Base-by-base conservation (phyloP, 2,329 filamentous ascomycete species). In the Colletotrichum truncatum region DNA sequence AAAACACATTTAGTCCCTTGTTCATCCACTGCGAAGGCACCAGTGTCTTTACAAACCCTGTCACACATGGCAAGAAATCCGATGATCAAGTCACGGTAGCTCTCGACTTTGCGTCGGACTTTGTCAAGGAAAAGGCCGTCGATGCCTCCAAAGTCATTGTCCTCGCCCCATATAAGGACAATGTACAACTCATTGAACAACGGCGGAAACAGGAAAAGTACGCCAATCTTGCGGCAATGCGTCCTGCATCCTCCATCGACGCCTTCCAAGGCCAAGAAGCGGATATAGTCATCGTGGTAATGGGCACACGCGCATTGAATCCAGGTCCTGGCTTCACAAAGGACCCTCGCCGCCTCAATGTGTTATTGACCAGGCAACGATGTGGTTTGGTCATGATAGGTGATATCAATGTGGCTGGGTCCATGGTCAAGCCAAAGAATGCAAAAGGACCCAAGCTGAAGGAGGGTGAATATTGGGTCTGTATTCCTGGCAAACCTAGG, bases 181-280 rank as follows among this genome's bases (percentile, higher is more conserved):
- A 71, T 23, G 49, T 68, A 8, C 59, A 64, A 0, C 7, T 49
- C 11, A 63, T 70, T 12, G 32, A 65, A 32, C 8, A 32, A 4
- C 12, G 55, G 18, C 54, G 60, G 10, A 69, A 66, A 41, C 3
- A 21, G 6, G 68, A 66, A 41, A 3, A 21, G 6, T 70, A 68
- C 38, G 30, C 46, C 6, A 18, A 11, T 4, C 63, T 73, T 10
- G 14, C 18, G 0, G 25, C 7, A 4, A 69, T 73, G 46, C 53
- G 43, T 2, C 38, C 64, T 0, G 52, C 68, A 3, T 36, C 51
- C 1, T 71, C 68, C 0, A 56, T 72, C 16, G 68, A 73, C 41
- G 67, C 64, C 1, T 72, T 66, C 45, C 70, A 74, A 36, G 72
- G 71, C 8, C 64, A 58, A 16, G 70, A 74, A 48, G 56, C 26